phyloP scores from a whole-genome alignment of 768 basidiomycete species.

The Obba rivulosa region DNA sequence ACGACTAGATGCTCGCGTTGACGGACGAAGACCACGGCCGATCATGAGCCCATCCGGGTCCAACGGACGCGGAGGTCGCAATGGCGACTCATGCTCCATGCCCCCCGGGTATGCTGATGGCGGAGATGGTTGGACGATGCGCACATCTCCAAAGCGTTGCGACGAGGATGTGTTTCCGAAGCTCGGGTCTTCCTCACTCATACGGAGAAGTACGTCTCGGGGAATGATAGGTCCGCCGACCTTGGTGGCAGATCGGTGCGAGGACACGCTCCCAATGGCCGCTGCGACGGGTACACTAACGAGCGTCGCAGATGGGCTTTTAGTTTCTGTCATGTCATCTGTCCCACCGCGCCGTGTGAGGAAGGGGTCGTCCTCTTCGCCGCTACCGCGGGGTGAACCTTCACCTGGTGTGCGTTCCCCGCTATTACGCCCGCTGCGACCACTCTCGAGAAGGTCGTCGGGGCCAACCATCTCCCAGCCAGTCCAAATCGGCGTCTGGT shows the following conservation, averaged over 20 bases:
- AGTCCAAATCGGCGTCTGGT: constrained; percentile 25
- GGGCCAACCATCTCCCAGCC: constrained; percentile 28
- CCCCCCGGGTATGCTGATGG: neutral
- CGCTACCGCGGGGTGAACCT: constrained; percentile 63
- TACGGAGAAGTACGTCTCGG: constrained; percentile 29
- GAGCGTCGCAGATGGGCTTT: constrained; percentile 22
- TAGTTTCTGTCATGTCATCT: constrained; percentile 18
- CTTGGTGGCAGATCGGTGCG: constrained; percentile 20
- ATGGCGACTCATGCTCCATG: constrained; percentile 25
- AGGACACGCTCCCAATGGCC: constrained; percentile 7
- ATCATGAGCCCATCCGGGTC: constrained; percentile 24
- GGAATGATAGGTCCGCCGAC: constrained; percentile 30
- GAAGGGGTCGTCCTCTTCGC: constrained; percentile 67
- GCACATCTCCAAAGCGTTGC: constrained; percentile 8
- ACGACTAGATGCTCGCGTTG: constrained; percentile 5
- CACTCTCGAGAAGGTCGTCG: constrained; percentile 6
- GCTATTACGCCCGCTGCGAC: neutral
- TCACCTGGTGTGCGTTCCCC: constrained; percentile 38
- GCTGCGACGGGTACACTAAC: constrained; percentile 23
- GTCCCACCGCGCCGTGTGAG: constrained; percentile 17
- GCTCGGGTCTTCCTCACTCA: constrained; percentile 27
- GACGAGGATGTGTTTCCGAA: constrained; percentile 18
- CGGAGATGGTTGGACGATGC: constrained; percentile 19
- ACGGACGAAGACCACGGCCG: constrained; percentile 9
- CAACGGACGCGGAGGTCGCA: constrained; percentile 35